A percentile compares a stretch with the other conserved stretches of the same genome.
These are phyloP conservation scores for Rhodotorula graminis DNA, from an alignment of 768 basidiomycete genomes.

Conservation along the genomic window DNA sequence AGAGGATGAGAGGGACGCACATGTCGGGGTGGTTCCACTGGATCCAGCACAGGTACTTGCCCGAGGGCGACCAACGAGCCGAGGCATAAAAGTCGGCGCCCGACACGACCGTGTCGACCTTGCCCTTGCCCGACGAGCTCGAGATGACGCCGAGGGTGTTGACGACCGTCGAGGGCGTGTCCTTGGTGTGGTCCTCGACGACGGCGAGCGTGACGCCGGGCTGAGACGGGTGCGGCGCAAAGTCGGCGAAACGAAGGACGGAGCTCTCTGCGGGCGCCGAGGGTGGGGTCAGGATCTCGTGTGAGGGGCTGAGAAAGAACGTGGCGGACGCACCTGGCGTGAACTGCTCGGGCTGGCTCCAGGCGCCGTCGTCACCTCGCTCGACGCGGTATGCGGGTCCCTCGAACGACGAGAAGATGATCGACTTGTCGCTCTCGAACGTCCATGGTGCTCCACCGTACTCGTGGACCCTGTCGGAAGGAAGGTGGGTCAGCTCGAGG, in stretches of 20 bases:
- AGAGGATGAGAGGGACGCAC: constrained; percentile 36
- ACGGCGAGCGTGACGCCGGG: constrained; percentile 59
- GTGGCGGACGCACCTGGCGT: constrained; percentile 56
- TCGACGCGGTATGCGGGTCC: constrained; percentile 55
- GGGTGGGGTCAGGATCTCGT: background rate
- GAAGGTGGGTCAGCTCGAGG: background rate
- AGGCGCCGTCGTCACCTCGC: constrained; percentile 39
- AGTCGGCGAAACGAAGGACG: constrained; percentile 61
- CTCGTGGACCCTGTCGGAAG: constrained; percentile 51
- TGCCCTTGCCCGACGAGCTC: constrained; percentile 50
- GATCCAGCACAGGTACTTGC: constrained; percentile 58
- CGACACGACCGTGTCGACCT: constrained; percentile 52
- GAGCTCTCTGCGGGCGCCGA: no score
- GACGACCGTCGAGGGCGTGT: constrained; percentile 54
- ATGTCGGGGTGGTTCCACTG: constrained; percentile 68
- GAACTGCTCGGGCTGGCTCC: constrained; percentile 51
- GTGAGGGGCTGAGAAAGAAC: no score
- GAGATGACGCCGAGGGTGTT: constrained; percentile 59
- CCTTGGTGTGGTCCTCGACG: constrained; percentile 66
- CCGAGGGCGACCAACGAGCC: constrained; percentile 61
- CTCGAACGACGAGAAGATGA: constrained; percentile 59
- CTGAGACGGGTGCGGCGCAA: constrained; percentile 57
- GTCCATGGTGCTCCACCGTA: constrained; percentile 63
- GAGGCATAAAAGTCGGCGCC: constrained; percentile 70
- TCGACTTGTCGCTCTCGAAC: constrained; percentile 52